Base-by-base conservation (phyloP, 768 basidiomycete species). In the Suillus decipiens region DNA sequence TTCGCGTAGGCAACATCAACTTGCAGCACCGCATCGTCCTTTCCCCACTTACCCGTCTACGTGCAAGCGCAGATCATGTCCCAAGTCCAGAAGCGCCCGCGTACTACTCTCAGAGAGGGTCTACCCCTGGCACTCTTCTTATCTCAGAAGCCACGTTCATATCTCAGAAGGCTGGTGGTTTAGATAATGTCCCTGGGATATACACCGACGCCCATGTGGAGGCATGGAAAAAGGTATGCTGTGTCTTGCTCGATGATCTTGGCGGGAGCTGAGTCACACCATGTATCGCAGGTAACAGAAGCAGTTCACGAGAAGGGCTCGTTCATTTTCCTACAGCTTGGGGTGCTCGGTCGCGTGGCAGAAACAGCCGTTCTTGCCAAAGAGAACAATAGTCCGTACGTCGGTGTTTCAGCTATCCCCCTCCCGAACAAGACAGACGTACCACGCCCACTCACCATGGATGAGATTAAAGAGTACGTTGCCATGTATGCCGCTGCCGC, bases 61-160 rank as follows among this genome's bases (percentile, higher is more conserved):
- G 81, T 41, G 80, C 80, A 19, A 70, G 74, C 41, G 64, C 68
- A 3, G 60, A 64, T 12, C 79, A 80, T 61, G 77, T 80, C 4
- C 80, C 73, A 2, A 73, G 76, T 2, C 76, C 75, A 10, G 63
- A 81, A 5, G 75, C 76, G 24, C 70, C 75, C 45, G 72, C 77
- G n/a, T 86, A 84, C 70, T 86, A 85, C 66, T 60, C 72, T 2
- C 85, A 86, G 67, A 80, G 85, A 0, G 78, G 75, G 5, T 73
- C 75, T 39, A 67, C 71, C 0, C 80, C 82, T 0, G 87, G 87
- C 0, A 86, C 83, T 0, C 72, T 89, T 11, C 72, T 86, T 50
- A 79, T 90, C 61, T 73, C 84, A 2, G 87, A 90, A 71, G 87
- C 79, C 0, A 85, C 86, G 2, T 75, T 81, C 59, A 82, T 90